These are phyloP conservation scores for Lumnitzera racemosa DNA, from an alignment of 345 rosid genomes.

Conservation along the genomic window DNA sequence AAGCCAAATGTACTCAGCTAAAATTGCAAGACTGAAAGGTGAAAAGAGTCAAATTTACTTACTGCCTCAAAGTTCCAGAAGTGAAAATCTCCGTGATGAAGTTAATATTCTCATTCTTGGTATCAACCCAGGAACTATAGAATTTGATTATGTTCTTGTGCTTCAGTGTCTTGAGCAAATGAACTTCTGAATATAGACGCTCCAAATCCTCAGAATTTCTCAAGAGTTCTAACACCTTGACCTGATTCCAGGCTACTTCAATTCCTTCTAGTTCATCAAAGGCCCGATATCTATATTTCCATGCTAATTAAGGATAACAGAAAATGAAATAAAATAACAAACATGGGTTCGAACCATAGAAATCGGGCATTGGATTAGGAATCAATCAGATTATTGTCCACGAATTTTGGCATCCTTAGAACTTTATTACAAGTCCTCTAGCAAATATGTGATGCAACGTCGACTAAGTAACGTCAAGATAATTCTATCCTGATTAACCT, in stretches of 20 bases:
- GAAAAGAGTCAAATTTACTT: conserved; percentile 9
- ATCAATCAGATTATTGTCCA: too few relatives aligned
- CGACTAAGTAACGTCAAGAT: too few relatives aligned
- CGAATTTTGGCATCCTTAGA: too few relatives aligned
- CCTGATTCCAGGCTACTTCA: conserved; percentile 99
- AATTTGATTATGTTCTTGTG: conserved; percentile 85
- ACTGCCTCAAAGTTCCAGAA: conserved; percentile 90
- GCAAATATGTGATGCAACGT: too few relatives aligned
- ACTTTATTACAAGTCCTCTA: too few relatives aligned
- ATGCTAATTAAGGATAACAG: conserved; percentile 38
- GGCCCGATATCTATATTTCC: conserved; percentile 68
- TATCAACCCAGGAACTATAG: conserved; percentile 82
- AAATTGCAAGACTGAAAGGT: too few relatives aligned
- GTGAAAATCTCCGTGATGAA: conserved; percentile 94
- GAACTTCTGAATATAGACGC: conserved; percentile 86
- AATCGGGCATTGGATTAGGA: too few relatives aligned
- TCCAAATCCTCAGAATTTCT: conserved; percentile 74
- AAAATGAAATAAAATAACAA: neutral
- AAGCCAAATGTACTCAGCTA: neutral
- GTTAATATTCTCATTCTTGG: conserved; percentile 67
- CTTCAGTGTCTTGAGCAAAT: conserved; percentile 81
- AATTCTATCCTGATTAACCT: too few relatives aligned
- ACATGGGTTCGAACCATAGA: neutral
- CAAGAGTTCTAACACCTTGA: conserved; percentile 55
- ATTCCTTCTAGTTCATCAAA: conserved; percentile 91